Conservation (phyloP, 306 rosid genomes). For the Quillaja saponaria region DNA sequence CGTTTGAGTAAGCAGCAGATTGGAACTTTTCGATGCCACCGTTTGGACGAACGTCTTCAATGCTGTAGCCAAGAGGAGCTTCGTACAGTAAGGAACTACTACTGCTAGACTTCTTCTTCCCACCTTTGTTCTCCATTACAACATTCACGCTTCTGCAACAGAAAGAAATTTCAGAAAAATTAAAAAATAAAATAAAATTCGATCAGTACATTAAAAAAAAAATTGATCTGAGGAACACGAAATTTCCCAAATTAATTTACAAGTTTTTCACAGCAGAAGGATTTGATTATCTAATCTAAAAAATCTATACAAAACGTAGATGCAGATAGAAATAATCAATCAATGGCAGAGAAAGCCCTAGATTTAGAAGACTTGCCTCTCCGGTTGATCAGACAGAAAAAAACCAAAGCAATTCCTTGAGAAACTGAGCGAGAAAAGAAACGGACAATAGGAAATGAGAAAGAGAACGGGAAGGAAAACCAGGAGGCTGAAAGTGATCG, state of each 20-base stretch:
- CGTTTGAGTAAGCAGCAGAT: slow-evolving; percentile 71
- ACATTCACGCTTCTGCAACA: slow-evolving; percentile 52
- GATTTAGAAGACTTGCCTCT: slow-evolving; percentile 4
- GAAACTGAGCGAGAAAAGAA: too few species aligned
- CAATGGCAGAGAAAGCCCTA: not conserved
- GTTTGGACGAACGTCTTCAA: slow-evolving; percentile 75
- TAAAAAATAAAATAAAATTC: too few species aligned
- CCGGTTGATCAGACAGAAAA: not conserved
- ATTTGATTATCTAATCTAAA: not conserved
- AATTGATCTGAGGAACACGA: not conserved
- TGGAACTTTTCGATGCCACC: slow-evolving; percentile 62
- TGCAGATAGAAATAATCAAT: not conserved
- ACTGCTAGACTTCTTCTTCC: slow-evolving; percentile 50
- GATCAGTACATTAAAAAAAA: not conserved
- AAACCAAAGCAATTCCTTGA: not conserved
- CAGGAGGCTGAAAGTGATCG: not conserved
- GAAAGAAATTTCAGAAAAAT: not conserved
- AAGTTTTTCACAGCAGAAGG: too few species aligned
- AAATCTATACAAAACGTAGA: not conserved
- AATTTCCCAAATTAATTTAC: too few species aligned
- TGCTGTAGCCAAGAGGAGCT: slow-evolving; percentile 63
- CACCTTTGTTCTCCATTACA: slow-evolving; percentile 58
- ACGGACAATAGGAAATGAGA: not conserved
- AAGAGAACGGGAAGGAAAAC: not conserved
- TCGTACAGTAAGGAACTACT: slow-evolving; percentile 43